Base-by-base conservation (phyloP, 768 basidiomycete genomes). In the Baorangia bicolor region DNA sequence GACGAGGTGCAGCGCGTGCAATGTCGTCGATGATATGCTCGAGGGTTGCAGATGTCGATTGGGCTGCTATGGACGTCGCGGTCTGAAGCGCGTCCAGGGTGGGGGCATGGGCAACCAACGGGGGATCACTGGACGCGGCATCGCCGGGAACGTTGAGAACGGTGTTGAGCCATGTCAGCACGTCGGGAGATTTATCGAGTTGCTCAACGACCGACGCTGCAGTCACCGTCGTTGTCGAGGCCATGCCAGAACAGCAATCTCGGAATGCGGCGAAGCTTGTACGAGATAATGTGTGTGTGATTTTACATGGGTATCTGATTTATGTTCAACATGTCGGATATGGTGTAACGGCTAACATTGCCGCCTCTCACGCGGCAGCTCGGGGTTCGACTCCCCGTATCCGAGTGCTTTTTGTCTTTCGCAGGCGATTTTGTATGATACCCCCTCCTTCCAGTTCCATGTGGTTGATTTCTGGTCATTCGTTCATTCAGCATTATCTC, bases 21-120 rank as follows among this genome's bases (percentile, higher is more conserved):
- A 98, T 91, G 68, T 98, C 94, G 66, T 94, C 88, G 55, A 99
- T 94, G 43, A 86, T 83, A 57, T 86, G 86, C 70, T 98, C 97
- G 53, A 98, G 82, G 49, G 88, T 78, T 12, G 86, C 75, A 3
- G 94, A 91, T 0, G 94, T 95, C 63, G 98, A 95, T 66, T 94
- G 88, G 40, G 86, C 86, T 34, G 92, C 87, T 37, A 94, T 81
- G 57, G 96, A 93, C 25, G 97, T 81, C n/a, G 83, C 77, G 6
- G 87, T 86, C 18, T 92, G 77, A 14, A 96, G 79, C 35, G 85
- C 81, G 12, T 86, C 84, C 54, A 97, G 82, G 51, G 84, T 83
- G 53, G 86, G 80, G 64, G 94, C 90, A 42, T 94, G 81, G 39
- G 77, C 78, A 8, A 76, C 72, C 23, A 65, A 51, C 21, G 56